These are phyloP conservation scores for Xylariaceae sp. DNA, from an alignment of 2,329 filamentous ascomycete genomes.

Conservation along the genomic window DNA sequence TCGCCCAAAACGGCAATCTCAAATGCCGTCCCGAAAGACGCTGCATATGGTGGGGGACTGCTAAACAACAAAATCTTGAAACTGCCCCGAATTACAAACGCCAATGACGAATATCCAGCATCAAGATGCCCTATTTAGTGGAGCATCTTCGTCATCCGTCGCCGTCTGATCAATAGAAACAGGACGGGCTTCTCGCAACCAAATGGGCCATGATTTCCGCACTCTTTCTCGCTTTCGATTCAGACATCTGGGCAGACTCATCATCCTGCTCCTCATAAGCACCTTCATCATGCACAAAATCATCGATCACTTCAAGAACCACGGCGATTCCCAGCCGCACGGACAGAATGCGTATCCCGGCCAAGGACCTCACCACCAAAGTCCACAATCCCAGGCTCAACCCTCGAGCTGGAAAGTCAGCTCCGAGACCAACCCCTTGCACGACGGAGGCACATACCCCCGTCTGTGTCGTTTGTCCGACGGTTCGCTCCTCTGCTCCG, in stretches of 20 bases:
- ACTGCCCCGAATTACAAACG: too few relatives aligned
- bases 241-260: constrained; percentile 3
- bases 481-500: constrained; percentile 42
- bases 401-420: constrained; percentile 13
- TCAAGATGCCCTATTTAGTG: too few relatives aligned
- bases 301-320: constrained; percentile 8
- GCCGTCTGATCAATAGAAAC: too few relatives aligned
- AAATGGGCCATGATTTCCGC: background rate
- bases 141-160: too few relatives aligned
- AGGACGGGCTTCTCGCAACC: background rate
- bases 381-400: constrained; percentile 1
- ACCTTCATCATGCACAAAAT: constrained; percentile 15
- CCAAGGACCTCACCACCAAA: background rate
- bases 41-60: too few relatives aligned
- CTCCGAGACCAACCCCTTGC: constrained; percentile 42
- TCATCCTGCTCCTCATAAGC: constrained; percentile 12
- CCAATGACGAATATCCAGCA: too few relatives aligned
- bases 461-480: constrained; percentile 42
- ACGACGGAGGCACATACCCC: constrained; percentile 42
- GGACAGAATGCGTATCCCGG: background rate
- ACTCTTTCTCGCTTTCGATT: background rate
- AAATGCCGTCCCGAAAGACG: too few relatives aligned
- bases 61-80: too few relatives aligned
- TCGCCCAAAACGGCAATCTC: too few relatives aligned
- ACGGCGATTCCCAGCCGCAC: background rate